A percentile compares a stretch with the other conserved stretches of the same genome.
These are phyloP conservation scores for Backusella mclennaniae DNA, from an alignment of 192 early-diverging fungal species.

Conservation along the genomic window DNA sequence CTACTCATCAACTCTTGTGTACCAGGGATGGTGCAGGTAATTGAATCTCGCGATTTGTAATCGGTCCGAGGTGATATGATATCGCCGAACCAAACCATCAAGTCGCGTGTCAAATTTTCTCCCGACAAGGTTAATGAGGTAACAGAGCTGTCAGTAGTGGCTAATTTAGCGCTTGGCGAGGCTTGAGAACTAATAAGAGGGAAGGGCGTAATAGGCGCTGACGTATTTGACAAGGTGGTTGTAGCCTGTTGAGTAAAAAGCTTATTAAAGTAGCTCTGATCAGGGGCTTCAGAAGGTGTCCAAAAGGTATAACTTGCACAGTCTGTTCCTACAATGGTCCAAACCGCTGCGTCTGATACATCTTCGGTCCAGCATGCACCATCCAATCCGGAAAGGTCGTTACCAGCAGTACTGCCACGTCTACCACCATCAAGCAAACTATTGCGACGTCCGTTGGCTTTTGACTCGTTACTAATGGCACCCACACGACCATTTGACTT, in stretches of 20 bases:
- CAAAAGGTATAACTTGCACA: constrained; percentile 56
- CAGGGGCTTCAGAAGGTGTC: constrained; percentile 36
- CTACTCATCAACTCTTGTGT: constrained; percentile 18
- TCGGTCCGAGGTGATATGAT: constrained; percentile 50
- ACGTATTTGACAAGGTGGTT: neutral
- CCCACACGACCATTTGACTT: constrained; percentile 20
- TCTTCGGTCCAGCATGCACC: constrained; percentile 68
- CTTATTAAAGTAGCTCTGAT: neutral
- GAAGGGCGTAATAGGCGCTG: constrained; percentile 23
- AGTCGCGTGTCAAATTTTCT: constrained; percentile 62
- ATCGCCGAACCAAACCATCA: constrained; percentile 70
- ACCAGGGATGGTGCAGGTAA: constrained; percentile 41
- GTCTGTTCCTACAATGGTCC: constrained; percentile 89
- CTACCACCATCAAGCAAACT: constrained; percentile 6
- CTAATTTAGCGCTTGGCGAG: neutral
- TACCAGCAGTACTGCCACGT: neutral
- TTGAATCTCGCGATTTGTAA: constrained; percentile 42
- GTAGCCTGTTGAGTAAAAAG: neutral
- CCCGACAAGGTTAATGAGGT: constrained; percentile 54
- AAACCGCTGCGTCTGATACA: constrained; percentile 83
- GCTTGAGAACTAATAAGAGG: constrained; percentile 17
- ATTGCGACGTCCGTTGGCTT: constrained; percentile 7
- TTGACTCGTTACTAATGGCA: constrained; percentile 24
- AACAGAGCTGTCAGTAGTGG: constrained; percentile 26
- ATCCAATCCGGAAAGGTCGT: constrained; percentile 9